Evolutionary conservation across 2,329 filamentous ascomycete genomes (phyloP), one percentile per base, ranked within the genome.

Genomic region (Aspergillus pseudoterreus): DNA sequence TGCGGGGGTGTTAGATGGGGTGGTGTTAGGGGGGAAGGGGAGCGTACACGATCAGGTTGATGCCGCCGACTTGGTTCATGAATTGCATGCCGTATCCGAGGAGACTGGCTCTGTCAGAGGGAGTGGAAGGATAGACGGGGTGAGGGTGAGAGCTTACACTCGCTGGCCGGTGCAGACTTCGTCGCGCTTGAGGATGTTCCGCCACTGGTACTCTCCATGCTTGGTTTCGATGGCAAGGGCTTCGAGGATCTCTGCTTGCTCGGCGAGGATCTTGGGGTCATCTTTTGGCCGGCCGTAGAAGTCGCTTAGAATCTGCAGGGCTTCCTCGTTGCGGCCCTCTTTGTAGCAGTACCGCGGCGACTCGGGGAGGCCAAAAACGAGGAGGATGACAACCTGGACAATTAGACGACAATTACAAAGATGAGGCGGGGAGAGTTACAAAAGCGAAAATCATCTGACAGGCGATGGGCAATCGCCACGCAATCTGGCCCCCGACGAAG

Each of bases 51-150:
- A 79, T 71, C 63, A 57, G 44, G 46, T 80, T 79, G 51, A 79
- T 78, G 1, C 77, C 76, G 2, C 71, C 69, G 15, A 75, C 65
- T 53, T 81, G 78, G 49, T 82, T 76, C 74, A 78, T 77, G 50
- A 76, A 73, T 52, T 76, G 73, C 51, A 74, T 72, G 15, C 72
- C 69, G 55, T 69, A 78, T 0, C 75, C 77, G 3, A 81, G 67
- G 4, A 78, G 59, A 9, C 57, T 57, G 10, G 17, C 9, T 22
- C 14, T 14, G n/a, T 53, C 19, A 51, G 27, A 33, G 24, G 35
- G 6, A 30, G n/a, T 17, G 8, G n/a, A n/a, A 10, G n/a, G 11
- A 14, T 9, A 8, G 9, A 21, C 15, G 9, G 9, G n/a, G 15
- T 9, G 10, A 15, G 19, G 22, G 32, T 4, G 19, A 19, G 27